Evolutionary conservation across 768 basidiomycete species (phyloP).

Genomic region (Hygrophorus pudorinus): DNA sequence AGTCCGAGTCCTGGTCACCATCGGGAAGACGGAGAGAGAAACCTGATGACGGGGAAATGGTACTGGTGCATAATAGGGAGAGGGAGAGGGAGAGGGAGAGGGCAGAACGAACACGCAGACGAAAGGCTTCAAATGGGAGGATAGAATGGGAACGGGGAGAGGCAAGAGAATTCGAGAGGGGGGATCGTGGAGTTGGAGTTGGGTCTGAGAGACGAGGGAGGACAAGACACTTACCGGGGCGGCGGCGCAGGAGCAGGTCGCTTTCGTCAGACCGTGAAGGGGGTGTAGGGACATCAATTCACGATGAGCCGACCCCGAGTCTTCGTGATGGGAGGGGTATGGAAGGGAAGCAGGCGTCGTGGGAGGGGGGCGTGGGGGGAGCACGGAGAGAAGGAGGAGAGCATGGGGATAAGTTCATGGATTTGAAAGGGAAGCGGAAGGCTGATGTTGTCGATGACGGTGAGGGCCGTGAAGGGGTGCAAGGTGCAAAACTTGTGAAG

Average conservation of each 20-base stretch:
- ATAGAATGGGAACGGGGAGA: slow-evolving; percentile 2
- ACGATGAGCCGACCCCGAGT: neutral
- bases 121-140: too few species aligned
- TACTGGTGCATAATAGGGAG: too few species aligned
- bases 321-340: neutral
- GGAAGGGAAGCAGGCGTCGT: neutral
- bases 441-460: neutral
- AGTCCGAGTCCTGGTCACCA: slow-evolving; percentile 23
- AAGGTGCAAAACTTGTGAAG: neutral
- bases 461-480: neutral
- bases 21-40: slow-evolving; percentile 17
- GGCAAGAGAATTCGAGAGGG: slow-evolving; percentile 8
- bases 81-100: neutral
- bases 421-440: slow-evolving; percentile 1
- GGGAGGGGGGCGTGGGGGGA: neutral
- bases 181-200: neutral
- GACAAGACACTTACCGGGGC: too few species aligned
- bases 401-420: neutral
- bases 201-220: too few species aligned
- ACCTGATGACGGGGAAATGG: too few species aligned
- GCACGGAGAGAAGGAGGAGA: neutral
- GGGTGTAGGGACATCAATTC: neutral
- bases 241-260: neutral
- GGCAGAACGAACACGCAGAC: neutral
- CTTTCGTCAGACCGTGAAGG: neutral